Evolutionary conservation across 768 basidiomycete genomes (phyloP).

Genomic region (Dioszegia crocea): DNA sequence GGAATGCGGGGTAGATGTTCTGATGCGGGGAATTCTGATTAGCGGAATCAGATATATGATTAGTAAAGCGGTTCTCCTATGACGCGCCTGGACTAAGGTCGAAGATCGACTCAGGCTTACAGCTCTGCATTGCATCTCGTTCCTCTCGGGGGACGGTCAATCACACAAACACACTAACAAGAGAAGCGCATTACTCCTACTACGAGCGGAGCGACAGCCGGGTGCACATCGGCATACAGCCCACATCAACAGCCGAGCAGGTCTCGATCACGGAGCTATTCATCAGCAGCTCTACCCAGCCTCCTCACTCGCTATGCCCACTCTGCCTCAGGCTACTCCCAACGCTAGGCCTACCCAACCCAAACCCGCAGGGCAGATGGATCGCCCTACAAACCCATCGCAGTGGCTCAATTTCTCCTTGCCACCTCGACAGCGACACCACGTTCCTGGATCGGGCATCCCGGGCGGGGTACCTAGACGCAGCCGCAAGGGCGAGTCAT

Average conservation of each 20-base stretch:
- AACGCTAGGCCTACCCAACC: not conserved
- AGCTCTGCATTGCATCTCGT: not conserved
- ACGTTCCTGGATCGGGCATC: slow-evolving; percentile 30
- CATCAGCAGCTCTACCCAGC: not conserved
- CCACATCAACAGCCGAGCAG: too few relatives aligned
- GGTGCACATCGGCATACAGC: too few relatives aligned
- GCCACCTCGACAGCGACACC: slow-evolving; percentile 68
- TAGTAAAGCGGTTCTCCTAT: not conserved
- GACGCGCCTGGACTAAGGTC: not conserved
- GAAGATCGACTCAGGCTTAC: not conserved
- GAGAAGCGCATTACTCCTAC: too few relatives aligned
- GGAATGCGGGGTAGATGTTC: not conserved
- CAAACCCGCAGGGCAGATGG: not conserved
- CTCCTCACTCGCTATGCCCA: not conserved
- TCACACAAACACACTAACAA: too few relatives aligned
- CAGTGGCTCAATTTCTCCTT: slow-evolving; percentile 77
- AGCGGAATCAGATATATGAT: not conserved
- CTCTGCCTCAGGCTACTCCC: not conserved
- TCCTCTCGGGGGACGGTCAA: slow-evolving; percentile 9
- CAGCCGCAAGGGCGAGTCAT: slow-evolving; percentile 60
- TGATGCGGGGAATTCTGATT: not conserved
- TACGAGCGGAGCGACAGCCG: too few relatives aligned
- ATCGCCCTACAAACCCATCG: slow-evolving; percentile 23
- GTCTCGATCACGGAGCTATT: not conserved
- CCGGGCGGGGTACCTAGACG: slow-evolving; percentile 58